phyloP scores from a whole-genome alignment of 2,329 filamentous ascomycete species.

The Neofusicoccum parvum region DNA sequence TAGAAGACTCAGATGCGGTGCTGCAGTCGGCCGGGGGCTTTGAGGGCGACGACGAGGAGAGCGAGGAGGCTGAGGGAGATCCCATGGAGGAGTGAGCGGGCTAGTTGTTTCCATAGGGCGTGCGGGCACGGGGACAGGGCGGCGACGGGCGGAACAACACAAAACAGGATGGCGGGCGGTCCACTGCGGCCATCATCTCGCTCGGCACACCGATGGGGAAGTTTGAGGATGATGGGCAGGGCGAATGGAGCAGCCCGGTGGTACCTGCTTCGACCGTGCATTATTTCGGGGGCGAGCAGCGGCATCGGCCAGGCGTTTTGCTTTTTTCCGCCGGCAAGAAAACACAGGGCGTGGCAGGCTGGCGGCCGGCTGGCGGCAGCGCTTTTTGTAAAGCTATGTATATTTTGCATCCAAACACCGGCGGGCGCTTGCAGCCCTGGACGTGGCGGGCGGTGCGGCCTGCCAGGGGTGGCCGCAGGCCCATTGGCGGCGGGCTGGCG shows the following conservation, averaged over 20 bases:
- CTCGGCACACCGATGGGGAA: slow-evolving; percentile 15
- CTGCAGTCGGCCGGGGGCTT: slow-evolving; percentile 26
- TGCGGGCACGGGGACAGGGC: neutral
- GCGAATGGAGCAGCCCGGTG: slow-evolving; percentile 10
- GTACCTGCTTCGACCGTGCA: slow-evolving; percentile 18
- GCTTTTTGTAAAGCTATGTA: neutral
- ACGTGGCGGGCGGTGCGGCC: neutral
- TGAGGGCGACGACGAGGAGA: slow-evolving; percentile 31
- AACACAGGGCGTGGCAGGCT: neutral
- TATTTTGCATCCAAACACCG: neutral
- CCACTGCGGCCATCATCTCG: neutral
- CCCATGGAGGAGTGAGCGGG: slow-evolving; percentile 35
- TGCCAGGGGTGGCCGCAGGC: neutral
- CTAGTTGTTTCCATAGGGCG: neutral
- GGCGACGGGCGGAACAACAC: neutral
- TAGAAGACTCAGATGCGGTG: slow-evolving; percentile 17
- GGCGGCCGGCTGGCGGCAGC: neutral
- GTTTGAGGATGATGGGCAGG: slow-evolving; percentile 18
- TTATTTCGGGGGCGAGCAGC: slow-evolving; percentile 18
- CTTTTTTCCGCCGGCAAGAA: neutral
- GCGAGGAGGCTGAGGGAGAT: slow-evolving; percentile 27
- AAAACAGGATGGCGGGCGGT: neutral
- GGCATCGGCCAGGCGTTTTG: slow-evolving; percentile 6
- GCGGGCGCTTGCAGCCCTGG: neutral
- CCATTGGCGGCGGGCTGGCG: neutral